These are phyloP conservation scores for Neurospora sublineolata DNA, from an alignment of 495 filamentous ascomycete species.

Conservation along the genomic window DNA sequence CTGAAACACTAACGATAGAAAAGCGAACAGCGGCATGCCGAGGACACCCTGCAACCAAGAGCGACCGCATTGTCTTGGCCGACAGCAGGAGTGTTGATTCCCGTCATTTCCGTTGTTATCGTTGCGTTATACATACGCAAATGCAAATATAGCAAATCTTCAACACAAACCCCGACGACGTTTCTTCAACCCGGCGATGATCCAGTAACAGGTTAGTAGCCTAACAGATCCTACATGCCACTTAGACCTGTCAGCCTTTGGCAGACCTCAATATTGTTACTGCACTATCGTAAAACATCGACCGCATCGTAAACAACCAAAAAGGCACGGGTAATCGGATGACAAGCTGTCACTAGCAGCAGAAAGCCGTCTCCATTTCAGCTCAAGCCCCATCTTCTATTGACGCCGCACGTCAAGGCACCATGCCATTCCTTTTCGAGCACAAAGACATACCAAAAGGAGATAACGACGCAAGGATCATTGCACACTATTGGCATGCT, in stretches of 20 bases:
- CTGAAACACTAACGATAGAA: neutral
- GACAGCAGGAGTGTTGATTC: neutral
- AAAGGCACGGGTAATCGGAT: neutral
- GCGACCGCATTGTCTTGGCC: neutral
- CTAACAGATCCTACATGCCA: neutral
- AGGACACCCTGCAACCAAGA: neutral
- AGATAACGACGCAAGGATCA: neutral
- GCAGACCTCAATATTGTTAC: neutral
- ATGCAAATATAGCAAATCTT: neutral
- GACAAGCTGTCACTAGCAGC: neutral
- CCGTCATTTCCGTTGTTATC: neutral
- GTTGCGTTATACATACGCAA: neutral
- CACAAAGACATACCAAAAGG: neutral
- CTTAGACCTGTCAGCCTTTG: neutral
- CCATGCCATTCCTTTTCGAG: neutral
- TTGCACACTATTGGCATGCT: neutral
- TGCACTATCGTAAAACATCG: neutral
- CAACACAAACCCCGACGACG: neutral
- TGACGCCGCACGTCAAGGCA: neutral
- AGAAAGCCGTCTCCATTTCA: neutral
- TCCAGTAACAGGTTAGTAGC: neutral
- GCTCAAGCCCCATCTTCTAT: neutral
- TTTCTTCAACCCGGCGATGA: neutral
- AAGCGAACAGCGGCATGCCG: neutral
- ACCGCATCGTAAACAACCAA: neutral